phyloP scores from a whole-genome alignment of 1,139 yeast species.

The Candida glucosophila region DNA sequence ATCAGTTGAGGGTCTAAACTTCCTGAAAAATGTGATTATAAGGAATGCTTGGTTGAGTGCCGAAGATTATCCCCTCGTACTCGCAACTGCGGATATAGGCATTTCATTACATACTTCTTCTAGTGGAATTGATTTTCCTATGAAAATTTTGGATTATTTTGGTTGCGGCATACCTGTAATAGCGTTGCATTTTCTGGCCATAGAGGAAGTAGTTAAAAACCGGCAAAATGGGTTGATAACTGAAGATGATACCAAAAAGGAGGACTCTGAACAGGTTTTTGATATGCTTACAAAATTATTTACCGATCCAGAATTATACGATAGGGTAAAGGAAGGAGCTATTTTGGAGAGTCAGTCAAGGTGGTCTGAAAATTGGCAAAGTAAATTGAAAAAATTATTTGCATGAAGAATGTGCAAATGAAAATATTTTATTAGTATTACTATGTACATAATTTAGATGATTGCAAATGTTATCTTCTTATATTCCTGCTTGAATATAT shows the following conservation, averaged over 20 bases:
- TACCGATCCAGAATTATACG: constrained; percentile 23
- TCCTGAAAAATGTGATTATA: constrained; percentile 35
- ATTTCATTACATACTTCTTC: constrained; percentile 86
- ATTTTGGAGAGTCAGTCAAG: constrained; percentile 51
- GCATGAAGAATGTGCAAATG: too few species aligned
- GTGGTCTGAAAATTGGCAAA: constrained; percentile 76
- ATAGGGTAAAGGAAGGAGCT: constrained; percentile 58
- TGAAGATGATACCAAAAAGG: constrained; percentile 29
- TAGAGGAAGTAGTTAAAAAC: constrained; percentile 49
- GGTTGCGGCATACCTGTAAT: constrained; percentile 95
- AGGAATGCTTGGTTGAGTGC: constrained; percentile 68
- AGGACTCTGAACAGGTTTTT: constrained; percentile 36
- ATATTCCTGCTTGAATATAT: constrained; percentile 14
- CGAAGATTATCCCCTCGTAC: constrained; percentile 71
- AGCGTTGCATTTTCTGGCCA: constrained; percentile 67
- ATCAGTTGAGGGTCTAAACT: constrained; percentile 34
- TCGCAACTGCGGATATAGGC: constrained; percentile 79
- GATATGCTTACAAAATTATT: constrained; percentile 40
- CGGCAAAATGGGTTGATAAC: constrained; percentile 37
- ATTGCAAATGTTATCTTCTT: constrained; percentile 28
- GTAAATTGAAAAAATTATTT: constrained; percentile 11
- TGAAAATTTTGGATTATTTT: constrained; percentile 94
- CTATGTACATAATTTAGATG: constrained; percentile 12
- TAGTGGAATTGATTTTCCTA: constrained; percentile 90
- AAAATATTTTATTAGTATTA: too few species aligned